phyloP scores from a whole-genome alignment of 2,329 filamentous ascomycete species.

The Ascochyta lentis region DNA sequence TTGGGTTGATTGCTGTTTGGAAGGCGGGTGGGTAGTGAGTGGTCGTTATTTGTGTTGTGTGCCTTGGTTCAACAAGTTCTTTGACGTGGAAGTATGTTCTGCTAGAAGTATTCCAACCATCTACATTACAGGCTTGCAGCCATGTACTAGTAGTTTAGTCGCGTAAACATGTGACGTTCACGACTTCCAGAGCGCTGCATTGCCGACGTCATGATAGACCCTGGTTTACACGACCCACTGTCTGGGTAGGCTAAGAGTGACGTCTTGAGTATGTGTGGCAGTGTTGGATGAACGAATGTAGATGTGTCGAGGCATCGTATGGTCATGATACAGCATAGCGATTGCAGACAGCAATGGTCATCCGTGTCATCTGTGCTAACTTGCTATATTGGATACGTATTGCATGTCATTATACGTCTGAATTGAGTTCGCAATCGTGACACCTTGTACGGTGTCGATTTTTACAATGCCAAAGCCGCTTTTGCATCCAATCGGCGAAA shows the following conservation, averaged over 20 bases:
- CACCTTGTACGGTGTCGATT: background rate
- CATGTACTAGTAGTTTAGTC: background rate
- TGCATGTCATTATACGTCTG: background rate
- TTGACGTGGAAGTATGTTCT: background rate
- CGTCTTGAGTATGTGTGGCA: background rate
- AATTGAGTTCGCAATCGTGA: background rate
- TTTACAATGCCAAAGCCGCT: conserved; percentile 11
- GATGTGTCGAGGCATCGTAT: too few species aligned
- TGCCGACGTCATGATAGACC: conserved; percentile 34
- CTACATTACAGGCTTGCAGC: background rate
- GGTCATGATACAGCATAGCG: too few species aligned
- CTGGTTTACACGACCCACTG: conserved; percentile 13
- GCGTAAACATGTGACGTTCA: conserved; percentile 17
- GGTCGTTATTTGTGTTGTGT: too few species aligned
- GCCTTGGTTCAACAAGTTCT: too few species aligned
- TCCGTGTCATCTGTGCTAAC: background rate
- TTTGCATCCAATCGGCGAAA: conserved; percentile 4
- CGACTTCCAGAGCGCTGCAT: conserved; percentile 1
- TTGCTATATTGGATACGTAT: background rate
- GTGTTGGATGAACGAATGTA: too few species aligned
- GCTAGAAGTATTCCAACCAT: background rate
- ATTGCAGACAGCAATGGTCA: too few species aligned
- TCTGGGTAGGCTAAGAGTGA: conserved; percentile 10
- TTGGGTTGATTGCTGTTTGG: too few species aligned
- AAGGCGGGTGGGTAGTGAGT: too few species aligned